phyloP scores from a whole-genome alignment of 2,329 filamentous ascomycete genomes.

The Sporothrix sp. region DNA sequence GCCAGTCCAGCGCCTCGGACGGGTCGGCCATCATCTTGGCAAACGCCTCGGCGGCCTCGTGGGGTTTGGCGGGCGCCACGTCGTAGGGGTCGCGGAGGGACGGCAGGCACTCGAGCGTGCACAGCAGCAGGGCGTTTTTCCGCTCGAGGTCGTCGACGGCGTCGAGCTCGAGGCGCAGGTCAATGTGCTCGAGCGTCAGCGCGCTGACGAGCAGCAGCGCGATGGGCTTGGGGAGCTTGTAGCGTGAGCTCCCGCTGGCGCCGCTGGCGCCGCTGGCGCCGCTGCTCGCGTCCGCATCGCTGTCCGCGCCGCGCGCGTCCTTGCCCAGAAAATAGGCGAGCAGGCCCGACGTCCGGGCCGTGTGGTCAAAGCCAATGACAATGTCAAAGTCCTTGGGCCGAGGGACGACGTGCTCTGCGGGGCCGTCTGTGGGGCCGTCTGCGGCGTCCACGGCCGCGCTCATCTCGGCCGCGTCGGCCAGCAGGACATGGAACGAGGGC shows the following conservation, averaged over 20 bases:
- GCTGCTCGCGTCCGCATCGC: background rate
- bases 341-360: conserved; percentile 32
- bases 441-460: conserved; percentile 15
- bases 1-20: conserved; percentile 34
- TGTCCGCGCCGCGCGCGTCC: background rate
- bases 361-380: conserved; percentile 45
- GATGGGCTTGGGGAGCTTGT: conserved; percentile 26
- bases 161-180: conserved; percentile 32
- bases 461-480: conserved; percentile 31
- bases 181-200: conserved; percentile 47
- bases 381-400: conserved; percentile 32
- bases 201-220: conserved; percentile 40
- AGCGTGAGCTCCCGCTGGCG: conserved; percentile 14
- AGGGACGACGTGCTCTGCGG: background rate
- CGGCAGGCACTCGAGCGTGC: conserved; percentile 31
- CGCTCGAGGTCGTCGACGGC: conserved; percentile 34
- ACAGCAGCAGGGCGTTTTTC: conserved; percentile 31
- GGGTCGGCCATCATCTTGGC: conserved; percentile 34
- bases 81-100: conserved; percentile 29
- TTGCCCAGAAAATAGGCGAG: conserved; percentile 19
- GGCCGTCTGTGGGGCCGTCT: conserved; percentile 22
- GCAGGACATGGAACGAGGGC: conserved; percentile 27
- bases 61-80: conserved; percentile 29
- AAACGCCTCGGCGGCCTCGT: conserved; percentile 39
- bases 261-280: background rate